Evolutionary conservation across 495 filamentous ascomycete genomes (phyloP), one percentile per base, ranked within the genome.

Genomic region (Aspergillus funiculosus): DNA sequence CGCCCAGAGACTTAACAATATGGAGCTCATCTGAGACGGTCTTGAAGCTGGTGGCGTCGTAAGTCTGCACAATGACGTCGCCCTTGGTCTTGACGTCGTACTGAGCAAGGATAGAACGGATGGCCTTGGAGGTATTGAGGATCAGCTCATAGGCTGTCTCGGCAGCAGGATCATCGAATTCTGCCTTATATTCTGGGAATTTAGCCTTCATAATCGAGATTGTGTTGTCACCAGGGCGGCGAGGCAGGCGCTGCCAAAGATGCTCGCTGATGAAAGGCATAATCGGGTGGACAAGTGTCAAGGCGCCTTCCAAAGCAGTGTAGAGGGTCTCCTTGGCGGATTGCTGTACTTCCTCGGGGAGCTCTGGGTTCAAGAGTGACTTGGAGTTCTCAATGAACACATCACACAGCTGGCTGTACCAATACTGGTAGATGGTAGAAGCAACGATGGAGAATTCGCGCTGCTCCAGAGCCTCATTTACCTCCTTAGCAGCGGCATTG

Each of bases 231-330:
- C 67, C 71, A 22, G 72, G 72, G 38, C 79, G 68, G 42, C 79
- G 75, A 19, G 86, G 86, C 4, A 91, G 76, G 20, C 85, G 78
- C 61, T 88, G 86, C 85, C 85, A 89, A 25, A 90, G 62, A 51
- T 89, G 76, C 63, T 88, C 83, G 2, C 81, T 85, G 42, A 90
- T 62, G 71, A 82, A 89, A 21, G 86, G 86, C 81, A 89, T 83
- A 71, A 87, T 83, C 2, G 85, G 85, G 58, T 87, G 82, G 43
- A 87, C 76, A 59, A 89, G 56, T 21, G 68, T 69, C 43, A 91
- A 61, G 17, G 76, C 83, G 27, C 71, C 77, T 55, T 89, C 85
- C 5, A 89, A 69, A 20, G 83, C 76, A 5, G 79, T 82, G 59
- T 89, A 84, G 15, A 84, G 63, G 2, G 78, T 82, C 48, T 82